A percentile compares a stretch with the other conserved stretches of the same genome.
These are phyloP conservation scores for Quercus mongolica DNA, from an alignment of 306 rosid genomes.

Conservation along the genomic window DNA sequence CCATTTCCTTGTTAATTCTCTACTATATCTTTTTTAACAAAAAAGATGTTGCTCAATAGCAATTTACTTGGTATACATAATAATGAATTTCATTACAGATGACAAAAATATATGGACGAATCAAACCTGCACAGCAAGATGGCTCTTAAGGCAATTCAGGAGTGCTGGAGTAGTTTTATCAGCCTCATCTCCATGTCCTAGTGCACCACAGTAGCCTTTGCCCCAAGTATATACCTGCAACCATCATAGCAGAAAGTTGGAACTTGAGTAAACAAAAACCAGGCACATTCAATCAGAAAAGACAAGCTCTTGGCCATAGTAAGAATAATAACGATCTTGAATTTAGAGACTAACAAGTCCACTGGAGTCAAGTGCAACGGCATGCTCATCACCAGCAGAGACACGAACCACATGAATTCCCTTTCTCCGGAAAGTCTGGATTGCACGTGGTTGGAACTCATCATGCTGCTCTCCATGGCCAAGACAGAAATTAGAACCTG, in stretches of 20 bases:
- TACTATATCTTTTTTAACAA: neutral
- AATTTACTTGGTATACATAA: neutral
- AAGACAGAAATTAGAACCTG: conserved; percentile 89
- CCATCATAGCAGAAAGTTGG: conserved; percentile 18
- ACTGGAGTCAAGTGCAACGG: conserved; percentile 86
- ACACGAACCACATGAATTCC: conserved; percentile 73
- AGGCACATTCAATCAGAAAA: conserved; percentile 7
- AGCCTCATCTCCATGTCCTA: conserved; percentile 92
- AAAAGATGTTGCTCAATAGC: neutral
- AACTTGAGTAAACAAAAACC: conserved; percentile 9
- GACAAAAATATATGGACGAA: neutral
- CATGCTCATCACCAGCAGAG: conserved; percentile 96
- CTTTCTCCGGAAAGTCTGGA: conserved; percentile 69
- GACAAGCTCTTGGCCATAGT: neutral
- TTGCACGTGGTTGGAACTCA: conserved; percentile 72
- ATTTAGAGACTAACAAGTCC: conserved; percentile 66
- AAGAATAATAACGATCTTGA: neutral
- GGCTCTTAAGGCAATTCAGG: conserved; percentile 51
- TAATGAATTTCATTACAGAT: neutral
- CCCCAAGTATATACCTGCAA: conserved; percentile 90
- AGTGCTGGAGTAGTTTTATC: conserved; percentile 84
- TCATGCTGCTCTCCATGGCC: conserved; percentile 93
- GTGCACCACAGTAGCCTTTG: conserved; percentile 92
- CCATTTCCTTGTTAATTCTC: neutral
- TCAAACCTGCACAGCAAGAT: conserved; percentile 83